Base-by-base conservation (phyloP, 148 eudicot genomes). In the Chenopodium suecicum region DNA sequence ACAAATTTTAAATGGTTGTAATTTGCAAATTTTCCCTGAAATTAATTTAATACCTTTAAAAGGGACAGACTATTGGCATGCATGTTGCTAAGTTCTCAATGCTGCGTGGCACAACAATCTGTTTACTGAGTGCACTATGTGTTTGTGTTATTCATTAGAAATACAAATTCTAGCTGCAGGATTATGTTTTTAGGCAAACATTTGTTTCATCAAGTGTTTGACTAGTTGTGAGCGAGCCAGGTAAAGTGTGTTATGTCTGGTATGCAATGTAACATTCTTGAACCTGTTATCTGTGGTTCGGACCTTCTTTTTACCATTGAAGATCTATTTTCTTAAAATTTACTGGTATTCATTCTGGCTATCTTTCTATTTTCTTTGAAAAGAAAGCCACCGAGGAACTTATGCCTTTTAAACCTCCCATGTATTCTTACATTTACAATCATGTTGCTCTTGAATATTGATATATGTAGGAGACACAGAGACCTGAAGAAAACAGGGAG, bases 401-500 rank as follows among this genome's bases (percentile, higher is more conserved):
- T 32, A 23, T 73, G 10, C 76, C 20, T 23, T 76, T 0, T 7
- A 9, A 14, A 9, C 34, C 7, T 16, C n/a, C 52, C 65, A 47
- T 27, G 0, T 60, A 22, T 9, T 76, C 41, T 77, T 17, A 41
- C 72, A 31, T 31, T 70, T 58, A 41, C 44, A 22, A 22, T 56
- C 70, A 1, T 76, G 46, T 50, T 17, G 23, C 29, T 17, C 29
- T 82, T 66, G 50, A 56, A 47, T 32, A 29, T 32, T 63, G 67
- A 79, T 56, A 65, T 76, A 50, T 78, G 73, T 89, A 92, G 90
- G 90, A 87, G 58, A 74, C 85, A 48, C 89, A 82, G 81, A 91
- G 83, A 86, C 88, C 85, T 12, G 94, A 87, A 68, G 94, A 88
- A 78, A 75, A 87, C 41, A 79, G 65, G 41, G 84, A 84, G 78